phyloP scores from a whole-genome alignment of 148 eudicot species.

The Chenopodium quinoa region DNA sequence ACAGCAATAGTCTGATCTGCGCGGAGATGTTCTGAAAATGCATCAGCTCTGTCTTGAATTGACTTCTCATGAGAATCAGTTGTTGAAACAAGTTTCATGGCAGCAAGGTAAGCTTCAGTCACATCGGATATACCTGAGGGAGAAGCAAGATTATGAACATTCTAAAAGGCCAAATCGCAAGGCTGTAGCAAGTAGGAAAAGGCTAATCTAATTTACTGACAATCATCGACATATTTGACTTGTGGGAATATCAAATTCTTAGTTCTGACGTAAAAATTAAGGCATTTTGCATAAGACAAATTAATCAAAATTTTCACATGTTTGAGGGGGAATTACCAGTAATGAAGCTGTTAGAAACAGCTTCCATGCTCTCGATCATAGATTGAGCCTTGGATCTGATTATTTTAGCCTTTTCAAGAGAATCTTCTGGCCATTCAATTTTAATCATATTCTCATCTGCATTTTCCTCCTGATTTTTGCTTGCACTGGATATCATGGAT shows the following conservation, averaged over 20 bases:
- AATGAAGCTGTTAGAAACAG: conserved; percentile 79
- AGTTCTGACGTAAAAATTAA: neutral
- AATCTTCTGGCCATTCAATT: conserved; percentile 91
- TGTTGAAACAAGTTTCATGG: conserved; percentile 53
- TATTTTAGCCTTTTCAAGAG: conserved; percentile 73
- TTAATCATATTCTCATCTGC: conserved; percentile 41
- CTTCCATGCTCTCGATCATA: conserved; percentile 67
- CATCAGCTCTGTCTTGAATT: conserved; percentile 64
- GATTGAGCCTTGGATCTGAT: conserved; percentile 72
- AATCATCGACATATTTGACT: conserved; percentile 2
- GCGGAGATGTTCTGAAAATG: conserved; percentile 55
- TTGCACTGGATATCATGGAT: conserved; percentile 67
- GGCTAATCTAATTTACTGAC: neutral
- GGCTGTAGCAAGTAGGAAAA: neutral
- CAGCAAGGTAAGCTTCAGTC: conserved; percentile 76
- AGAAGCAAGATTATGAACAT: conserved; percentile 6
- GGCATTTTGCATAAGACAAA: neutral
- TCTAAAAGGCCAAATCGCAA: neutral
- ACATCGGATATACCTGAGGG: conserved; percentile 86
- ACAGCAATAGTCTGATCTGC: conserved; percentile 58
- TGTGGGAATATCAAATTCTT: neutral
- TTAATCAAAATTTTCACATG: neutral
- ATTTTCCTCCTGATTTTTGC: conserved; percentile 57
- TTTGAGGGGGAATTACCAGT: conserved; percentile 50
- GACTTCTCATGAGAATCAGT: conserved; percentile 56